These are phyloP conservation scores for Didymella arachidicola DNA, from an alignment of 2,329 filamentous ascomycete species.

Conservation along the genomic window DNA sequence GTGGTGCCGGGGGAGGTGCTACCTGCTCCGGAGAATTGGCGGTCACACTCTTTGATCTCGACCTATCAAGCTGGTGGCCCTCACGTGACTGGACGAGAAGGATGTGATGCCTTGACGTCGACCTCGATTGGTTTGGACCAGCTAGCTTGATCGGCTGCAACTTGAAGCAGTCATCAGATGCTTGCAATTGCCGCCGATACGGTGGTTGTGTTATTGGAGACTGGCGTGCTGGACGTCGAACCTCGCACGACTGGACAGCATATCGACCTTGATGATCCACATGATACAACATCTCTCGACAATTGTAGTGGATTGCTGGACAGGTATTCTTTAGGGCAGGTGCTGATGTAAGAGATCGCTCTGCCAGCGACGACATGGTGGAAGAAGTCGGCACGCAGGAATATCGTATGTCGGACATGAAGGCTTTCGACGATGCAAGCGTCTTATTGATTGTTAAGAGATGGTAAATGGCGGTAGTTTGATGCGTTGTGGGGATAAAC, in stretches of 20 bases:
- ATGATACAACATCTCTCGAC: slow-evolving; percentile 38
- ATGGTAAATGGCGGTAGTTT: slow-evolving; percentile 3
- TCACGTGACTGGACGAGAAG: slow-evolving; percentile 33
- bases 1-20: slow-evolving; percentile 45
- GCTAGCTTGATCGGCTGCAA: not conserved
- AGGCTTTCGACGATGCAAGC: not conserved
- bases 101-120: not conserved
- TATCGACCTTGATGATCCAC: slow-evolving; percentile 31
- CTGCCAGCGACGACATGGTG: slow-evolving; percentile 37
- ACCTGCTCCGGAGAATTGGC: slow-evolving; percentile 3
- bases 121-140: not conserved
- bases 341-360: slow-evolving; percentile 1
- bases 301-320: slow-evolving; percentile 7
- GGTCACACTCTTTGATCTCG: not conserved
- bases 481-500: slow-evolving; percentile 10
- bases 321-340: not conserved
- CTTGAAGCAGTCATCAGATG: not conserved
- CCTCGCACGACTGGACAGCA: slow-evolving; percentile 32
- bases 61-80: slow-evolving; percentile 8
- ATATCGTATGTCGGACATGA: not conserved
- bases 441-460: slow-evolving; percentile 5
- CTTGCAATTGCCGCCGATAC: not conserved
- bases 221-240: not conserved
- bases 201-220: not conserved
- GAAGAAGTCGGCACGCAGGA: not conserved